Base-by-base conservation (phyloP, 129 eudicot genomes). In the Solidago caesia region DNA sequence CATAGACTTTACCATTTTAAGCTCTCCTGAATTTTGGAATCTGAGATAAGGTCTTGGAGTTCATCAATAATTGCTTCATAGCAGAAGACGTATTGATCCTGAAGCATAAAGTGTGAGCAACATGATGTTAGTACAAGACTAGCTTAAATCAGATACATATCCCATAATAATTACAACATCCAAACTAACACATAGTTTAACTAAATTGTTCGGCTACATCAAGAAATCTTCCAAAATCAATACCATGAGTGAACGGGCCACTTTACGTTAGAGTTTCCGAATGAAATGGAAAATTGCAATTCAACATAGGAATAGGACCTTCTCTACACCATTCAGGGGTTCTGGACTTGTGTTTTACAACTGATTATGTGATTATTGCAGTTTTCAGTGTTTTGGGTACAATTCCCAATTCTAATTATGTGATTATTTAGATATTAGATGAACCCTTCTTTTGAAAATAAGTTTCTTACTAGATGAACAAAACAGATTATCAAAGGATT, bases 81-180 rank as follows among this genome's bases (percentile, higher is more conserved):
- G 87, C 92, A 88, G 83, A 82, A 88, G 52, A 71, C 4, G 58
- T 90, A 93, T 78, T 93, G 97, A 42, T 93, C 98, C 98, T 93
- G 80, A 60, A 79, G 53, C 66, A 79, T 68, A 55, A 67, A 72
- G 14, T 11, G 2, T 16, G 57, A 61, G 47, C 1, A 75, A 45
- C 44, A 47, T 2, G 9, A 48, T 29, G 11, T 16, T 57, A 58
- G 44, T 57, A 51, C 56, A 10, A 41, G 10, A 12, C 52, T 21
- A 68, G 67, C 27, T 13, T 53, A 61, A 13, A 53, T 26, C 21
- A 21, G 21, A 52, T n/a, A 13, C 3, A 11, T 52, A 52, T 52
- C 21, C 10, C 64, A 69, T 47, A 57, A 68, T 33, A 16, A 72
- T 21, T 14, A 56, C 15, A 43, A 16, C 10, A 75, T 8, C 42